phyloP scores from a whole-genome alignment of 805 yeast species.

The Suhomyces pyralidae region DNA sequence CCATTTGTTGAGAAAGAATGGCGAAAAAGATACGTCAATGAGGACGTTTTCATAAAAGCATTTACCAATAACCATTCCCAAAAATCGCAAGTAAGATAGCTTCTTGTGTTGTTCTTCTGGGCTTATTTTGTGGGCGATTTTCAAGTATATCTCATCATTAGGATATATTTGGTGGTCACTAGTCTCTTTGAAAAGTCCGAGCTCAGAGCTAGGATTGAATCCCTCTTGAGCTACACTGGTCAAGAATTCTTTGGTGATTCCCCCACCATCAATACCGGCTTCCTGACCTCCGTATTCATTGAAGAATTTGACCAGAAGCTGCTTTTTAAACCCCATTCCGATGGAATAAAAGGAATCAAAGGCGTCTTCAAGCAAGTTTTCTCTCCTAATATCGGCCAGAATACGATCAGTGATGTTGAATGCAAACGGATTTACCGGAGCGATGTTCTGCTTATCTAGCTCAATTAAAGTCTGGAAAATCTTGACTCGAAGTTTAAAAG shows the following conservation, averaged over 20 bases:
- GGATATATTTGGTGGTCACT: conserved; percentile 69
- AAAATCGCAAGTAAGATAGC: conserved; percentile 47
- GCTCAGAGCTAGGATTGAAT: conserved; percentile 40
- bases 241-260: conserved; percentile 86
- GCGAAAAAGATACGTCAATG: conserved; percentile 80
- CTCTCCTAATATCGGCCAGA: conserved; percentile 63
- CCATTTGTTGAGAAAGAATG: conserved; percentile 76
- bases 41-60: conserved; percentile 81
- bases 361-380: conserved; percentile 71
- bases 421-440: conserved; percentile 10
- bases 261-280: conserved; percentile 96
- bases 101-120: conserved; percentile 23
- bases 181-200: conserved; percentile 41
- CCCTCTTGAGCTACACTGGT: conserved; percentile 71
- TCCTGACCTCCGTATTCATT: conserved; percentile 70
- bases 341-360: conserved; percentile 50
- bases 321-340: conserved; percentile 57
- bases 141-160: conserved; percentile 50
- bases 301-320: conserved; percentile 61
- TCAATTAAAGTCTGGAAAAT: conserved; percentile 64
- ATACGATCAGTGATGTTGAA: conserved; percentile 21
- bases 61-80: conserved; percentile 85
- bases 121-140: conserved; percentile 29
- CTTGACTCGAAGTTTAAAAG: conserved; percentile 70
- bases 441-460: conserved; percentile 42